Percentiles rank a stretch among this genome's conserved stretches.
Conservation (phyloP, 345 rosid genomes). For the Eucalyptus erythrocorys region DNA sequence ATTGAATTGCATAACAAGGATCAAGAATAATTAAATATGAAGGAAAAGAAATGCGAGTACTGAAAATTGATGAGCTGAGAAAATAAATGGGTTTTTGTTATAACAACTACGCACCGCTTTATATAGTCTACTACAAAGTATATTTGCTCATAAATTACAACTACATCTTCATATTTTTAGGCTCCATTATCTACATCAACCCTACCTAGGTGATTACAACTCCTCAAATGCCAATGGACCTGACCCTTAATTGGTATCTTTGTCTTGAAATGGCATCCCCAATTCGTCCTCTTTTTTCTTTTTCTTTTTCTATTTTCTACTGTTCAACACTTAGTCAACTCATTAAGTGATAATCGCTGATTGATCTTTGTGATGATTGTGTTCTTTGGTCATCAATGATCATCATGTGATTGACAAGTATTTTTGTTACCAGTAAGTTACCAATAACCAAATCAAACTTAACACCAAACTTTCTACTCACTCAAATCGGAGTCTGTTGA, state of each 20-base stretch:
- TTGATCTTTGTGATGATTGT: accelerated
- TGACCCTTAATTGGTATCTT: not conserved
- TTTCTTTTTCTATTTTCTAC: too few relatives aligned
- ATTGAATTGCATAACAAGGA: not conserved
- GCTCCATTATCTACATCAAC: not conserved
- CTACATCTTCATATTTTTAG: not conserved
- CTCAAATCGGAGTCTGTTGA: not conserved
- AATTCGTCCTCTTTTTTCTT: too few relatives aligned
- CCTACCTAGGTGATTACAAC: not conserved
- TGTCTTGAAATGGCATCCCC: not conserved
- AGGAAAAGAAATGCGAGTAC: not conserved
- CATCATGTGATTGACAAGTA: not conserved
- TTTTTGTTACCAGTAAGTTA: not conserved
- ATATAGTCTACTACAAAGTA: not conserved
- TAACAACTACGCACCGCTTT: accelerated
- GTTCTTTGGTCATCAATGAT: not conserved
- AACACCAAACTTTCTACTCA: not conserved
- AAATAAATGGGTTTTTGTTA: too few relatives aligned
- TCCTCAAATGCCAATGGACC: not conserved
- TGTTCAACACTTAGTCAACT: not conserved
- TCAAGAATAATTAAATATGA: not conserved
- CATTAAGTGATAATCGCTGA: not conserved
- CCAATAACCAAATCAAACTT: too few relatives aligned
- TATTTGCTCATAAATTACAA: not conserved
- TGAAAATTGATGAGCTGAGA: not conserved